Conservation (phyloP, 2,329 filamentous ascomycete genomes). For the Fusarium oxysporum region DNA sequence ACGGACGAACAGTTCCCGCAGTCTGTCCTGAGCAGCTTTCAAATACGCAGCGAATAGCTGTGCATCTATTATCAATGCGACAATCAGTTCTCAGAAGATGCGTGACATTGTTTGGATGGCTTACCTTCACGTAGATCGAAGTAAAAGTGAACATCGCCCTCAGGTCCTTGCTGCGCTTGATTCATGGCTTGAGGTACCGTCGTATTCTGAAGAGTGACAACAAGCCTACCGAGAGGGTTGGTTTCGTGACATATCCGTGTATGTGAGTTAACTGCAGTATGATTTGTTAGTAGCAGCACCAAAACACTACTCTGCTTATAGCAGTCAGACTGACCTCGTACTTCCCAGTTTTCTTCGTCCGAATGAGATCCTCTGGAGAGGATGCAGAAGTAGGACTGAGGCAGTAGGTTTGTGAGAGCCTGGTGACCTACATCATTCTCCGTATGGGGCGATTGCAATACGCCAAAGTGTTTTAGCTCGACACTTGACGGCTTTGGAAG, state of each 20-base stretch:
- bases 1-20: accelerated
- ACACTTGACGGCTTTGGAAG: accelerated
- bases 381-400: not conserved
- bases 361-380: accelerated
- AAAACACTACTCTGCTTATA: accelerated
- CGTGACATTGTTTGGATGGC: not conserved
- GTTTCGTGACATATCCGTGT: not conserved
- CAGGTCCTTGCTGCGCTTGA: accelerated
- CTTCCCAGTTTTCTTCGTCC: not conserved
- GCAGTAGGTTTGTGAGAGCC: accelerated
- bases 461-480: not conserved
- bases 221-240: not conserved
- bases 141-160: accelerated
- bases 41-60: accelerated
- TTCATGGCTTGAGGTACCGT: accelerated
- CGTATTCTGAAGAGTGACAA: accelerated
- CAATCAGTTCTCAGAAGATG: accelerated
- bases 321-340: accelerated
- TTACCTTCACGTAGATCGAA: not conserved
- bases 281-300: accelerated
- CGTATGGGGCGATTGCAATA: accelerated
- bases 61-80: accelerated
- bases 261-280: accelerated
- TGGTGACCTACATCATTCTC: accelerated
- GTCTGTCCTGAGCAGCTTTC: accelerated